phyloP scores from a whole-genome alignment of 345 rosid genomes.

The Limnanthes douglasii region DNA sequence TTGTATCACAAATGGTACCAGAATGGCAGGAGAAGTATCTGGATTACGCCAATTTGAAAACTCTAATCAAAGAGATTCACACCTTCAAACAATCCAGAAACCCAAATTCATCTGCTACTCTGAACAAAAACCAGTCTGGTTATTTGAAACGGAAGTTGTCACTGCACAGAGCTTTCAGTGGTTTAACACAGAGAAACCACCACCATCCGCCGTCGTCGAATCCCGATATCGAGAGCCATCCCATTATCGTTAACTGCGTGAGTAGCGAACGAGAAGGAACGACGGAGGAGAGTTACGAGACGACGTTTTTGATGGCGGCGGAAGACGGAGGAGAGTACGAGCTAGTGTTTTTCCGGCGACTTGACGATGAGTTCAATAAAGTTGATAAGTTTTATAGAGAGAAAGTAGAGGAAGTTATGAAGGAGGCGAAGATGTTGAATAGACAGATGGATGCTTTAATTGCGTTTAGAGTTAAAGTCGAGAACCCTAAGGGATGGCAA shows the following conservation, averaged over 20 bases:
- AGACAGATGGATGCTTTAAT: conserved; percentile 33
- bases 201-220: neutral
- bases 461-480: conserved; percentile 55
- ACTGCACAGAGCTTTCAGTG: conserved; percentile 26
- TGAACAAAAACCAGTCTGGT: conserved; percentile 5
- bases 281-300: conserved; percentile 1
- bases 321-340: conserved; percentile 33
- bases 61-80: conserved; percentile 18
- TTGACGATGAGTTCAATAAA: conserved; percentile 24
- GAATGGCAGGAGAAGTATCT: conserved; percentile 31
- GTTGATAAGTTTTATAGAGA: conserved; percentile 12
- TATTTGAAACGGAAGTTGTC: conserved; percentile 14
- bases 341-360: conserved; percentile 17
- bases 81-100: conserved; percentile 19
- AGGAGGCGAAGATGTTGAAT: conserved; percentile 14
- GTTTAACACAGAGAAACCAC: conserved; percentile 9
- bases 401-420: conserved; percentile 16
- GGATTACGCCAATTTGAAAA: conserved; percentile 21
- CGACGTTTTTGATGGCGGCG: conserved; percentile 19
- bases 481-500: conserved; percentile 33
- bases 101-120: conserved; percentile 10
- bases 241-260: conserved; percentile 10
- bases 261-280: neutral
- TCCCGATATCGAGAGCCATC: conserved; percentile 13
- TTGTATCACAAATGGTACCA: conserved; percentile 23